Evolutionary conservation across 2,329 filamentous ascomycete species (phyloP).

Genomic region (Pseudogymnoascus sp.): DNA sequence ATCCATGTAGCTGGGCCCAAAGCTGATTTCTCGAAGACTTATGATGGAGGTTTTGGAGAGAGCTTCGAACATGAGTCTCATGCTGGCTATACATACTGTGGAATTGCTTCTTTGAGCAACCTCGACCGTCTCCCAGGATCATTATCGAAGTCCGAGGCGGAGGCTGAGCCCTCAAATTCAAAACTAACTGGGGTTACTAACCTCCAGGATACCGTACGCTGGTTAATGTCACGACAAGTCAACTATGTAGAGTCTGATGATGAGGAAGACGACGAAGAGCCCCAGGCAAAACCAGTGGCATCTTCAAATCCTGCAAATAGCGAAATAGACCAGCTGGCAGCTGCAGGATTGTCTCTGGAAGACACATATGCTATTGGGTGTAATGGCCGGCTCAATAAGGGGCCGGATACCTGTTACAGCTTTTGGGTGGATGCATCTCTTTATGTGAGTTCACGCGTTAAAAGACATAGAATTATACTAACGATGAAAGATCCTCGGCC

Average conservation of each 20-base stretch:
- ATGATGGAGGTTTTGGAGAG: slow-evolving; percentile 28
- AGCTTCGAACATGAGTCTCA: slow-evolving; percentile 28
- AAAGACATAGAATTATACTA: slow-evolving; percentile 20
- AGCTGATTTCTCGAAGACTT: slow-evolving; percentile 20
- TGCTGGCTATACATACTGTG: slow-evolving; percentile 84
- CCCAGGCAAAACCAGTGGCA: slow-evolving; percentile 30
- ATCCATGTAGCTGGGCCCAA: background rate
- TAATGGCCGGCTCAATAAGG: slow-evolving; percentile 86
- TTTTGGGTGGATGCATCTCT: slow-evolving; percentile 79
- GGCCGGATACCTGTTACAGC: slow-evolving; percentile 88
- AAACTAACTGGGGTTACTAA: slow-evolving; percentile 29
- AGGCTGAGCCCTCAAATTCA: slow-evolving; percentile 16
- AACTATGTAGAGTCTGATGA: slow-evolving; percentile 43
- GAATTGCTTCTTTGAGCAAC: slow-evolving; percentile 68
- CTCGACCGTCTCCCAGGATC: slow-evolving; percentile 36
- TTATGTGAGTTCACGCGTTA: slow-evolving; percentile 31
- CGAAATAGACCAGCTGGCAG: background rate
- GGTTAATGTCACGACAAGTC: slow-evolving; percentile 60
- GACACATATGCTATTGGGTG: slow-evolving; percentile 56
- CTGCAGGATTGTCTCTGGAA: slow-evolving; percentile 16
- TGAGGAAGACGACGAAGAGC: slow-evolving; percentile 38
- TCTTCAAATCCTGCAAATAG: slow-evolving; percentile 22
- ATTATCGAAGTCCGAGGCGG: background rate
- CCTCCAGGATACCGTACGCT: slow-evolving; percentile 35
- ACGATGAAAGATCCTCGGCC: slow-evolving; percentile 46